Evolutionary conservation across 2,329 filamentous ascomycete genomes (phyloP).

Genomic region (Pezicula rhizophila): DNA sequence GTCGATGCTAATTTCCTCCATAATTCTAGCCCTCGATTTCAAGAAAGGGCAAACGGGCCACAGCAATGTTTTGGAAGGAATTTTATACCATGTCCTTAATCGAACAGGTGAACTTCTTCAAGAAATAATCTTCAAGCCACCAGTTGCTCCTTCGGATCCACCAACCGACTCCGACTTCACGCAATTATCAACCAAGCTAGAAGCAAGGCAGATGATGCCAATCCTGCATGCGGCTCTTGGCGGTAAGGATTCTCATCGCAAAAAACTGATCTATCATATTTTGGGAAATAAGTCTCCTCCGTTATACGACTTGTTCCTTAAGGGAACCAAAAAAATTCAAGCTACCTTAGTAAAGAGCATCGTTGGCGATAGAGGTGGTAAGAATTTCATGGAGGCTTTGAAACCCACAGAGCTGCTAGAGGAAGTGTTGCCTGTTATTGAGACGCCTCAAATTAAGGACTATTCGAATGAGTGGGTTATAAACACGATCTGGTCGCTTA

Average conservation of each 20-base stretch:
- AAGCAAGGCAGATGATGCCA: constrained; percentile 18
- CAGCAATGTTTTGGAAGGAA: constrained; percentile 33
- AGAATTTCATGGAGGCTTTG: constrained; percentile 3
- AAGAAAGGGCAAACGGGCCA: constrained; percentile 17
- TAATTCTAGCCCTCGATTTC: too few species aligned
- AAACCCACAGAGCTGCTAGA: constrained; percentile 14
- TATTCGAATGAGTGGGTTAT: too few species aligned
- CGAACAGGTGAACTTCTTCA: constrained; percentile 34
- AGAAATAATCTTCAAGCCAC: constrained; percentile 32
- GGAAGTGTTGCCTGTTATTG: too few species aligned
- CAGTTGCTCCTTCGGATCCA: constrained; percentile 16
- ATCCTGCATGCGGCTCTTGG: constrained; percentile 20
- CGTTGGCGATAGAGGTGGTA: constrained; percentile 8
- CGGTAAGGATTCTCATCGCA: not conserved
- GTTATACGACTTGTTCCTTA: constrained; percentile 9
- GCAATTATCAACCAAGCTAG: constrained; percentile 4
- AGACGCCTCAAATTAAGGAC: too few species aligned
- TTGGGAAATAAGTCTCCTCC: not conserved
- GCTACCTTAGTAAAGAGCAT: constrained; percentile 18
- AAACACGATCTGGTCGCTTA: too few species aligned
- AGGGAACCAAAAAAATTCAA: constrained; percentile 16
- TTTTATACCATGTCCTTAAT: constrained; percentile 30
- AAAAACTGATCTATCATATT: not conserved
- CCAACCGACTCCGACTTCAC: constrained; percentile 14
- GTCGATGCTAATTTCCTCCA: too few species aligned